phyloP scores from a whole-genome alignment of 2,329 filamentous ascomycete species.

The Pseudopithomyces chartarum region DNA sequence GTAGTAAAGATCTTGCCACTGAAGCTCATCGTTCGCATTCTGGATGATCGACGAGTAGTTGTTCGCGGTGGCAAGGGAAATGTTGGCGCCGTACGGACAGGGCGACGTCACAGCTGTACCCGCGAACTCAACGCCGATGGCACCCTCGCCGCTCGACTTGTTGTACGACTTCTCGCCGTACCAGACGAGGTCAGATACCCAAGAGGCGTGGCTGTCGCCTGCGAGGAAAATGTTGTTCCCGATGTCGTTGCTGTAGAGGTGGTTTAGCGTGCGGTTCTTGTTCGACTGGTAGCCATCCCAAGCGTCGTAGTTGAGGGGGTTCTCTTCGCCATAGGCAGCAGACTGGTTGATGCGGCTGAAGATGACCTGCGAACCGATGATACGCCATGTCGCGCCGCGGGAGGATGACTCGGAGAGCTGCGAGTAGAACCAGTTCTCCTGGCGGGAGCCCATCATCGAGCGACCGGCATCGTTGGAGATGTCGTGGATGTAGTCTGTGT shows the following conservation, averaged over 20 bases:
- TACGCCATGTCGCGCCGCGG: conserved; percentile 71
- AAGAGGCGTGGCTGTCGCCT: conserved; percentile 71
- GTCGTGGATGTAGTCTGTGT: conserved; percentile 64
- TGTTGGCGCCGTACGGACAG: conserved; percentile 64
- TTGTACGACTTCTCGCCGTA: conserved; percentile 49
- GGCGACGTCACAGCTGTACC: conserved; percentile 69
- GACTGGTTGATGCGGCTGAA: conserved; percentile 64
- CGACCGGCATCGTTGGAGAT: conserved; percentile 71
- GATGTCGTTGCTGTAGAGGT: conserved; percentile 70
- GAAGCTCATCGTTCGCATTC: conserved; percentile 64
- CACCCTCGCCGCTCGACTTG: conserved; percentile 44
- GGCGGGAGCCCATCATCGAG: conserved; percentile 71
- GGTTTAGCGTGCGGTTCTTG: conserved; percentile 70
- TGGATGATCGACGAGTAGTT: conserved; percentile 40
- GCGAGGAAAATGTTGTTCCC: conserved; percentile 74
- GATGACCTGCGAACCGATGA: conserved; percentile 73
- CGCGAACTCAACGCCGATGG: conserved; percentile 58
- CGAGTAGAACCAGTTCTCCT: conserved; percentile 69
- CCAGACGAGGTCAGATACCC: conserved; percentile 56
- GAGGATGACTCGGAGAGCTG: conserved; percentile 62
- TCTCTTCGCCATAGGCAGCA: conserved; percentile 49
- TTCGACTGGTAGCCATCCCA: conserved; percentile 73
- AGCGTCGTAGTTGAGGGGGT: conserved; percentile 61
- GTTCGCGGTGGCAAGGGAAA: conserved; percentile 59
- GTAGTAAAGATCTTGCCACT: conserved; percentile 77